A percentile compares a stretch with the other conserved stretches of the same genome.
Conservation (phyloP, 768 basidiomycete species). For the Pleurotus tuoliensis region DNA sequence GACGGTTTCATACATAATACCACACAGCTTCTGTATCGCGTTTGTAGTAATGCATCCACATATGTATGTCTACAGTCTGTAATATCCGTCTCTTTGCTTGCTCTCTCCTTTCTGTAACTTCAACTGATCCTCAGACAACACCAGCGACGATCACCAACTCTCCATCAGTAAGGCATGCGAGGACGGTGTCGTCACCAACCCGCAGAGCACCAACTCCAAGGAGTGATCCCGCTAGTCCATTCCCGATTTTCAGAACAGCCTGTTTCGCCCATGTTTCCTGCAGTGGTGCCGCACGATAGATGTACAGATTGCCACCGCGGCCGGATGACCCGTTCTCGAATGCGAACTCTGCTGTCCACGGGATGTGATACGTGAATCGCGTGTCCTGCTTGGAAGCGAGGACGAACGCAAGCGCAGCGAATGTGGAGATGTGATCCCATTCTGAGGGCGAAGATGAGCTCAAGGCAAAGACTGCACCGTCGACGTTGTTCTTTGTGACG, state of each 20-base stretch:
- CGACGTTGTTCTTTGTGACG: constrained; percentile 67
- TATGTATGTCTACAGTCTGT: constrained; percentile 8
- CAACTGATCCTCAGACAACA: not conserved
- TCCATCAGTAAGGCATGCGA: constrained; percentile 76
- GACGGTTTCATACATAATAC: constrained; percentile 6
- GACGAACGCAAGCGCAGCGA: constrained; percentile 88
- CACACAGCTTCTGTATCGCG: constrained; percentile 3
- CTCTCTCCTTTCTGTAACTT: not conserved
- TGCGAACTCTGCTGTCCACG: constrained; percentile 58
- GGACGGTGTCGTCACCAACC: constrained; percentile 29
- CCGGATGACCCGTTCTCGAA: constrained; percentile 75
- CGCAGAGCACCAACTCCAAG: constrained; percentile 66
- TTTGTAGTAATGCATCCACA: constrained; percentile 2
- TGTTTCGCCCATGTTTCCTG: constrained; percentile 71
- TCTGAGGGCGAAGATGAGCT: constrained; percentile 26
- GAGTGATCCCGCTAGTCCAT: constrained; percentile 66
- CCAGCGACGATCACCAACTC: constrained; percentile 56
- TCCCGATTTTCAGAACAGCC: constrained; percentile 72
- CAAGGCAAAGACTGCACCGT: constrained; percentile 63
- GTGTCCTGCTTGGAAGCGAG: constrained; percentile 90
- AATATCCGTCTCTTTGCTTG: not conserved
- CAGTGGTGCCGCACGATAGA: constrained; percentile 61
- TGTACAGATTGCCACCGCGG: constrained; percentile 79
- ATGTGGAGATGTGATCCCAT: constrained; percentile 83
- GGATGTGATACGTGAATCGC: constrained; percentile 77